Conservation (phyloP, 331 rosid species). For the Malus hybrid region DNA sequence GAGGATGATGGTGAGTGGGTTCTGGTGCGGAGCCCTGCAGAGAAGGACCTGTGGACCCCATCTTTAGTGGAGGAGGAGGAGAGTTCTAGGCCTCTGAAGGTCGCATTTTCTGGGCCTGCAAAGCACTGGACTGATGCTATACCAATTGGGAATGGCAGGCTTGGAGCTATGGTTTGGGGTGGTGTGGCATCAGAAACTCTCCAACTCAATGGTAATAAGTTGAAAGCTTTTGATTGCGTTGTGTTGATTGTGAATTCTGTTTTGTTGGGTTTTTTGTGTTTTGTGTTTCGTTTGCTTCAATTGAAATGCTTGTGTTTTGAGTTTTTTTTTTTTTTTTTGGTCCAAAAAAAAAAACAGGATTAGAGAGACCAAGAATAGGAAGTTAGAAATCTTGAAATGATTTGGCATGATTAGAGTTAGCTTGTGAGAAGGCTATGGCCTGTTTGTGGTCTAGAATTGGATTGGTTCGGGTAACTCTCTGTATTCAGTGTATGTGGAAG, state of each 20-base stretch:
- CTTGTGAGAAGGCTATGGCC: too few relatives aligned
- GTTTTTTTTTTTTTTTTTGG: too few relatives aligned
- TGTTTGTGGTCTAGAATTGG: too few relatives aligned
- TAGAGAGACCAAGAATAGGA: too few relatives aligned
- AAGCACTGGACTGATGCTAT: slow-evolving; percentile 81
- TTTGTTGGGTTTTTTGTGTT: neutral
- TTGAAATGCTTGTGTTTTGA: too few relatives aligned
- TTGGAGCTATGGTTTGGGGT: slow-evolving; percentile 97
- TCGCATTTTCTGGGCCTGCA: slow-evolving; percentile 57
- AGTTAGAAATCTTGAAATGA: too few relatives aligned
- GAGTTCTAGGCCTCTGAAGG: slow-evolving; percentile 49
- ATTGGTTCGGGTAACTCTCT: too few relatives aligned
- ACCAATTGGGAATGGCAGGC: slow-evolving; percentile 92
- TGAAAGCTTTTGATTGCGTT: neutral
- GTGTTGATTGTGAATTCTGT: neutral
- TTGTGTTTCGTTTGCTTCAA: too few relatives aligned
- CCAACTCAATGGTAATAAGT: slow-evolving; percentile 71
- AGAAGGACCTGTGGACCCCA: slow-evolving; percentile 61
- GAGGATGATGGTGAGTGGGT: slow-evolving; percentile 55
- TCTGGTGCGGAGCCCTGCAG: slow-evolving; percentile 35
- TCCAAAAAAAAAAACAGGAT: too few relatives aligned
- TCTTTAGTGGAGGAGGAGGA: slow-evolving; percentile 27
- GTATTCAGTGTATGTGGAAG: too few relatives aligned
- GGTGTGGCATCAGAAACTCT: slow-evolving; percentile 64
- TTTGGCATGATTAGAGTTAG: too few relatives aligned